Evolutionary conservation across 1,139 yeast genomes (phyloP).

Genomic region (Candida gigantensis): DNA sequence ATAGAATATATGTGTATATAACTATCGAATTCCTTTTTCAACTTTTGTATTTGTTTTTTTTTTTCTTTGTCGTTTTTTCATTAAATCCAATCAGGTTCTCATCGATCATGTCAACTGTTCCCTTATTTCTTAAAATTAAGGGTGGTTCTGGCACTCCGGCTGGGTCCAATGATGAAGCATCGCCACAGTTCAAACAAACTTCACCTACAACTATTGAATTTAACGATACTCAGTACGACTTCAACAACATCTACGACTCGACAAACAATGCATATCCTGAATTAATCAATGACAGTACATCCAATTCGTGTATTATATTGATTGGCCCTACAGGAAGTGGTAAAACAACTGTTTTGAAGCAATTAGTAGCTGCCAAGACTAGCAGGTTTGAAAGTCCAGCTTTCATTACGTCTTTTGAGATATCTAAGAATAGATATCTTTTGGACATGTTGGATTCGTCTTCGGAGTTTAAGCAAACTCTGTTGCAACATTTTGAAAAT

Average conservation of each 20-base stretch:
- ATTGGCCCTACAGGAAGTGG: constrained; percentile 40
- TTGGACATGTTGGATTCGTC: constrained; percentile 25
- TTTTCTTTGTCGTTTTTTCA: too few species aligned
- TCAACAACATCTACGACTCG: constrained; percentile 19
- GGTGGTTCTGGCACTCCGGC: constrained; percentile 11
- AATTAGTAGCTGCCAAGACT: constrained; percentile 16
- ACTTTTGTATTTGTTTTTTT: neutral
- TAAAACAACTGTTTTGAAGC: constrained; percentile 30
- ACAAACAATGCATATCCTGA: constrained; percentile 15
- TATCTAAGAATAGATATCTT: constrained; percentile 27
- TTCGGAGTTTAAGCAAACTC: constrained; percentile 9
- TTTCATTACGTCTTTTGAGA: constrained; percentile 31
- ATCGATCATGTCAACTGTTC: constrained; percentile 19
- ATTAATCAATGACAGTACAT: constrained; percentile 14
- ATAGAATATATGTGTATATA: too few species aligned
- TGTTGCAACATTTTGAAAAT: constrained; percentile 19
- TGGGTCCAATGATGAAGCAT: too few species aligned
- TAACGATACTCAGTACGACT: constrained; percentile 23
- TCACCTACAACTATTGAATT: constrained; percentile 21
- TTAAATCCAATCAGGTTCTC: constrained; percentile 2
- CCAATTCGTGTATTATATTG: constrained; percentile 23
- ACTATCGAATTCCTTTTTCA: too few species aligned
- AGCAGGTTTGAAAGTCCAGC: constrained; percentile 13
- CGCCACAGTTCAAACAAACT: constrained; percentile 11
- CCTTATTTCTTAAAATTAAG: constrained; percentile 28